phyloP scores from a whole-genome alignment of 108 stramenopile species.

The Fragilaria crotonensis region DNA sequence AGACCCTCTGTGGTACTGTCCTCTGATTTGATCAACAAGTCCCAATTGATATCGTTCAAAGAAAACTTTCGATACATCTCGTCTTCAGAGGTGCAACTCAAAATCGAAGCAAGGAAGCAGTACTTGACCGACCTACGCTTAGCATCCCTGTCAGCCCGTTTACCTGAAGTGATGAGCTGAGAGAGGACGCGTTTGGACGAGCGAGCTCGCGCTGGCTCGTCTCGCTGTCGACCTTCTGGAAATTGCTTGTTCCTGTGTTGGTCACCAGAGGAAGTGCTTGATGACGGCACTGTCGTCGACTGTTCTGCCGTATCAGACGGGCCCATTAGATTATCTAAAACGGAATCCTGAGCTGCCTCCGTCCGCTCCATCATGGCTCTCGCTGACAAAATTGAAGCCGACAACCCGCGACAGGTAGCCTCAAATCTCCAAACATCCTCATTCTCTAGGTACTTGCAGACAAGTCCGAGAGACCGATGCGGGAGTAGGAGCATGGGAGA shows the following conservation, averaged over 20 bases:
- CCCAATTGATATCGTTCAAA: background rate
- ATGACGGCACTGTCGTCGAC: no score
- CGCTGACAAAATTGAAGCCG: conserved; percentile 10
- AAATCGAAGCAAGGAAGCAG: conserved; percentile 51
- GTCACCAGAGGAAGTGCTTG: no score
- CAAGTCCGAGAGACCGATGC: conserved; percentile 28
- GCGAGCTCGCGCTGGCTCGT: conserved; percentile 7
- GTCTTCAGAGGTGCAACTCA: conserved; percentile 38
- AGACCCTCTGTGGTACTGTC: background rate
- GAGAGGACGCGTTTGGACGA: conserved; percentile 66
- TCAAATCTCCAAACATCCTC: conserved; percentile 24
- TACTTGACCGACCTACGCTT: conserved; percentile 36
- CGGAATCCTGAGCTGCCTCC: conserved; percentile 10
- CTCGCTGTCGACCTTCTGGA: no score
- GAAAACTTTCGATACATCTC: conserved; percentile 7
- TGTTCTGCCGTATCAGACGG: no score
- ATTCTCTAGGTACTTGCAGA: conserved; percentile 51
- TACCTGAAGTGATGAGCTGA: conserved; percentile 56
- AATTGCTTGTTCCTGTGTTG: no score
- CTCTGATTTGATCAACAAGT: background rate
- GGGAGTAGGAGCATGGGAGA: conserved; percentile 61
- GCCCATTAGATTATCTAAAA: no score
- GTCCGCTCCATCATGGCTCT: conserved; percentile 11
- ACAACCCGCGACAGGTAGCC: conserved; percentile 28
- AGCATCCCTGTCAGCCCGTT: conserved; percentile 30